Percentiles rank a stretch among this genome's conserved stretches.
These are phyloP conservation scores for Gremmenia infestans DNA, from an alignment of 2,329 filamentous ascomycete species.

Conservation along the genomic window DNA sequence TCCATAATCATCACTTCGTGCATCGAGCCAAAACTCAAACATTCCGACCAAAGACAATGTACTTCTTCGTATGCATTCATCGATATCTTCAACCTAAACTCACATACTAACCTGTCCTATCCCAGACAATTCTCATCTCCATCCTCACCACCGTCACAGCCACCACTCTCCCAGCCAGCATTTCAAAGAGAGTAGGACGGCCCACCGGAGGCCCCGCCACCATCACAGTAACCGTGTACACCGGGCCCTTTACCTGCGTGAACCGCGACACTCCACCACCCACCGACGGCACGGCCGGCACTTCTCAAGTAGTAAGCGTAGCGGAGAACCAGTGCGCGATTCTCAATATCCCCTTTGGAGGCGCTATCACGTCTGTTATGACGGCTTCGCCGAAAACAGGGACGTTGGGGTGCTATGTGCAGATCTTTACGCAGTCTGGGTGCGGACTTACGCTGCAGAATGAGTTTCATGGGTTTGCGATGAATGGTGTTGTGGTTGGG, in stretches of 20 bases:
- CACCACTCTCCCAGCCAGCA: not conserved
- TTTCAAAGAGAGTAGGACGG: slow-evolving; percentile 3
- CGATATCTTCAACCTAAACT: no score
- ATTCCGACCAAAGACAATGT: no score
- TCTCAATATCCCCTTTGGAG: not conserved
- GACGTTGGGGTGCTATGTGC: not conserved
- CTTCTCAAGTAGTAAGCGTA: not conserved
- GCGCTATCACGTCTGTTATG: not conserved
- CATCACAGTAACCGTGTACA: not conserved
- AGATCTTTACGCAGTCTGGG: not conserved
- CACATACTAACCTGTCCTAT: not conserved
- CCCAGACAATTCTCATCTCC: not conserved
- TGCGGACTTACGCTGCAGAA: slow-evolving; percentile 5
- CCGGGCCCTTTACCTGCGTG: not conserved
- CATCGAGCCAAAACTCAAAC: no score
- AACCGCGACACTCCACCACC: not conserved
- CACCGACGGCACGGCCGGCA: not conserved
- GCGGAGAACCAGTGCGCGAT: not conserved
- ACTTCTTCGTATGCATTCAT: no score
- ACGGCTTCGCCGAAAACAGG: not conserved
- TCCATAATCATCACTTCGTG: no score
- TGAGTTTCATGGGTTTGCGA: slow-evolving; percentile 8
- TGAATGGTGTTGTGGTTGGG: slow-evolving; percentile 3
- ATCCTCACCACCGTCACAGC: not conserved
- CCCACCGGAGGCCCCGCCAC: not conserved